These are phyloP conservation scores for Sinapis alba DNA, from an alignment of 441 rosid species.

Conservation along the genomic window DNA sequence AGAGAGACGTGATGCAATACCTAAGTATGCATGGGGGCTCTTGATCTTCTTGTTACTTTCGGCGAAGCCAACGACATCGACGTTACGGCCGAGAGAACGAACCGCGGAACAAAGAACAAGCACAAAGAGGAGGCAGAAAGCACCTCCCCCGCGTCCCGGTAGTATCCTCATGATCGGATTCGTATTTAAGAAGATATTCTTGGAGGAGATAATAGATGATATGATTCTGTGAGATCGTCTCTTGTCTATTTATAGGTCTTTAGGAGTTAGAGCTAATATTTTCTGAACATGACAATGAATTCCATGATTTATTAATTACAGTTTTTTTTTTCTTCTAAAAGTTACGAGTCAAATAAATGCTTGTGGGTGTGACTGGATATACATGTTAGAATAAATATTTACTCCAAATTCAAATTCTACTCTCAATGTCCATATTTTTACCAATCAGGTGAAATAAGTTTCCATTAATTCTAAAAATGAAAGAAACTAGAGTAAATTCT, in stretches of 20 bases:
- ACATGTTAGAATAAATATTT: too few relatives aligned
- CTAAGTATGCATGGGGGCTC: conserved; percentile 55
- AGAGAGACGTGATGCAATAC: conserved; percentile 34
- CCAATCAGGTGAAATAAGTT: too few relatives aligned
- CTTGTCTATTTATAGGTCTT: conserved; percentile 21
- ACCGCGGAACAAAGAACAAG: conserved; percentile 18
- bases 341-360: background rate
- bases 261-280: background rate
- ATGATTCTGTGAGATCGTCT: conserved; percentile 17
- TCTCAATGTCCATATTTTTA: too few relatives aligned
- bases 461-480: too few relatives aligned
- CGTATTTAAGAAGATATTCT: background rate
- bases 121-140: conserved; percentile 41
- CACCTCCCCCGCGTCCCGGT: conserved; percentile 37
- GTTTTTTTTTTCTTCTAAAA: background rate
- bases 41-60: conserved; percentile 42
- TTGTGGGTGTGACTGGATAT: background rate
- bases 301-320: background rate
- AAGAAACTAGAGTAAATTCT: too few relatives aligned
- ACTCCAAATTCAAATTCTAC: too few relatives aligned
- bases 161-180: conserved; percentile 51
- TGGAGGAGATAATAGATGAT: conserved; percentile 12
- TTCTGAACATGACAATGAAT: background rate
- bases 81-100: conserved; percentile 22
- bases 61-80: conserved; percentile 51